These are phyloP conservation scores for Polyporus arcularius DNA, from an alignment of 768 basidiomycete species.

Conservation along the genomic window DNA sequence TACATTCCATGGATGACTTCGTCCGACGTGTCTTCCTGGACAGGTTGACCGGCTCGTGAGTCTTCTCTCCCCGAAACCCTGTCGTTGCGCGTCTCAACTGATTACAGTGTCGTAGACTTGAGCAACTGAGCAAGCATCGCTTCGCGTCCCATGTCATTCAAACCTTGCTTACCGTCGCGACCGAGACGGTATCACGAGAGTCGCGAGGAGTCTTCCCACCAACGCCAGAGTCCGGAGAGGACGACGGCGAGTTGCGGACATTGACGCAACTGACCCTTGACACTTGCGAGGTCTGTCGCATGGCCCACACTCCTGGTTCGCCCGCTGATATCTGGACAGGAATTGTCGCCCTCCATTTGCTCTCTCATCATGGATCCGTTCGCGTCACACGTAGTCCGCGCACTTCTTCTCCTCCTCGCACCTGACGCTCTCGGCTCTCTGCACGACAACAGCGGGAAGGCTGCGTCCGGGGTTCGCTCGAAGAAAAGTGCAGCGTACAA, in stretches of 20 bases:
- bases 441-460: constrained; percentile 33
- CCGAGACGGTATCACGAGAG: constrained; percentile 70
- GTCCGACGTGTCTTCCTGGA: constrained; percentile 90
- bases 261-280: constrained; percentile 65
- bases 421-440: constrained; percentile 51
- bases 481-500: constrained; percentile 87
- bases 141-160: constrained; percentile 97
- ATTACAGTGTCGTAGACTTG: constrained; percentile 47
- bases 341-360: constrained; percentile 64
- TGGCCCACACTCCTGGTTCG: too few relatives aligned
- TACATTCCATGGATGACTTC: constrained; percentile 95
- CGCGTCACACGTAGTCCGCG: constrained; percentile 87
- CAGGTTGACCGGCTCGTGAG: constrained; percentile 85
- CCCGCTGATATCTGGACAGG: constrained; percentile 43
- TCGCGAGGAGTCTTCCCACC: constrained; percentile 54
- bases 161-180: constrained; percentile 73
- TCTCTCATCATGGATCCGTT: constrained; percentile 81
- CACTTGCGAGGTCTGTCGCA: constrained; percentile 55
- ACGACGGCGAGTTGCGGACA: constrained; percentile 64
- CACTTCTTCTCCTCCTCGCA: constrained; percentile 75
- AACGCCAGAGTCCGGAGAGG: constrained; percentile 42
- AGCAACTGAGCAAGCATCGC: constrained; percentile 68
- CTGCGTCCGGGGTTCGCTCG: constrained; percentile 59
- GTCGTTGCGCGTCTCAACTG: constrained; percentile 8
- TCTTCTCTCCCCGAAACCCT: constrained; percentile 18